Percentiles rank a stretch among this genome's conserved stretches.
Conservation (phyloP, 78 protist species). For the Capsaspora owczarzaki region DNA sequence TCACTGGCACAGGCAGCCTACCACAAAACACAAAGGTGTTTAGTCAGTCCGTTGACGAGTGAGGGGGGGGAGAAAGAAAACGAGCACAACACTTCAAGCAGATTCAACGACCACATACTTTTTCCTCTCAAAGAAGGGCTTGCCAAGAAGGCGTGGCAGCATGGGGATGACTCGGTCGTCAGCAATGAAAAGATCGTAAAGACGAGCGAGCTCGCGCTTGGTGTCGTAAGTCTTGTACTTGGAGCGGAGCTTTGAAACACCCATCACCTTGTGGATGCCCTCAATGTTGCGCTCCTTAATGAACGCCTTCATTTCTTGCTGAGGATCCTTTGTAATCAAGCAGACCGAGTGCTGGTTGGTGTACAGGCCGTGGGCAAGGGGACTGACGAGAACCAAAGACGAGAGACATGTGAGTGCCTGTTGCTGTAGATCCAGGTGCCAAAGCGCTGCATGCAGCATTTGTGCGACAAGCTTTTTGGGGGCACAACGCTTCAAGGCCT, state of each 20-base stretch:
- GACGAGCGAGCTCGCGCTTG: conserved; percentile 27
- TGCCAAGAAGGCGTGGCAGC: conserved; percentile 34
- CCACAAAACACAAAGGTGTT: not conserved
- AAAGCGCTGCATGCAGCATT: no score
- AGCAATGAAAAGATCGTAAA: conserved; percentile 48
- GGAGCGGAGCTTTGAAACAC: conserved; percentile 8
- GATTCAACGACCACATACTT: conserved; percentile 6
- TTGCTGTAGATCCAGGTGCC: not conserved
- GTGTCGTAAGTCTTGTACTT: conserved; percentile 29
- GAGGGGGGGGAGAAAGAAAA: no score
- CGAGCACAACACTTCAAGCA: not conserved
- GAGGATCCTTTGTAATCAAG: conserved; percentile 19
- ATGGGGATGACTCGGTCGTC: conserved; percentile 32
- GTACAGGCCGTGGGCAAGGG: not conserved
- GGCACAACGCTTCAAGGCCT: no score
- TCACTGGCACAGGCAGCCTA: conserved; percentile 12
- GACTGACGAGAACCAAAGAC: no score
- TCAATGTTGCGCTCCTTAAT: not conserved
- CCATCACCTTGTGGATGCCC: conserved; percentile 11
- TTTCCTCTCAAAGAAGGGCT: conserved; percentile 9
- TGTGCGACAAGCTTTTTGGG: no score
- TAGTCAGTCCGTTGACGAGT: no score
- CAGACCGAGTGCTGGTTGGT: not conserved
- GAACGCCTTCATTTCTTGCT: conserved; percentile 7
- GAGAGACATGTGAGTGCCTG: no score